A percentile compares a stretch with the other conserved stretches of the same genome.
Conservation (phyloP, 2,329 filamentous ascomycete genomes). For the Xylaria sp. region DNA sequence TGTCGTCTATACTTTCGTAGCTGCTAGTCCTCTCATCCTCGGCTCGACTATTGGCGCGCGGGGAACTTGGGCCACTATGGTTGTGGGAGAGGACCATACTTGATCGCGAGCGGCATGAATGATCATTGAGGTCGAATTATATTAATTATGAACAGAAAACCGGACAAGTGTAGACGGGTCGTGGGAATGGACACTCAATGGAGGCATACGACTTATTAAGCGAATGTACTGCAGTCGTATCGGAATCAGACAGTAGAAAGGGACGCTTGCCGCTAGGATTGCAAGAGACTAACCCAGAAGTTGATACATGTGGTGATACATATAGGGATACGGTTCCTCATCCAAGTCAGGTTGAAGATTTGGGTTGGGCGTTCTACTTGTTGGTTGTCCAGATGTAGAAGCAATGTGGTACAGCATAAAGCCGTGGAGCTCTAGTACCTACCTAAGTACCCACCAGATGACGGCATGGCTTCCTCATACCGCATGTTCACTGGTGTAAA, state of each 20-base stretch:
- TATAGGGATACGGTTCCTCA: slow-evolving; percentile 17
- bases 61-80: slow-evolving; percentile 46
- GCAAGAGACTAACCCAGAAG: neutral
- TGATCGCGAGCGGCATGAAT: slow-evolving; percentile 24
- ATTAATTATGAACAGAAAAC: neutral
- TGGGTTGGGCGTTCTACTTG: neutral
- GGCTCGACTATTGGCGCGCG: slow-evolving; percentile 51
- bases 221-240: slow-evolving; percentile 15
- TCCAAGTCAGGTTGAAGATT: slow-evolving; percentile 1
- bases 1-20: slow-evolving; percentile 49
- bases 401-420: neutral
- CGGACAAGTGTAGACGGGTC: neutral
- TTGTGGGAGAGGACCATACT: slow-evolving; percentile 43
- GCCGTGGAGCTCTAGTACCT: too few species aligned
- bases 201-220: slow-evolving; percentile 15
- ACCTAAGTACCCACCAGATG: slow-evolving; percentile 8
- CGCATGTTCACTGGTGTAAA: neutral
- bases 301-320: slow-evolving; percentile 12
- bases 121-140: slow-evolving; percentile 14
- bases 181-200: neutral
- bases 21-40: slow-evolving; percentile 48
- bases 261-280: slow-evolving; percentile 8
- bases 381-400: neutral
- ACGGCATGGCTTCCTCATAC: slow-evolving; percentile 1
- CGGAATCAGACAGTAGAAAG: slow-evolving; percentile 1